Percentiles rank a stretch among this genome's conserved stretches.
phyloP scores from a whole-genome alignment of 306 rosid genomes.

The Corylus avellana region DNA sequence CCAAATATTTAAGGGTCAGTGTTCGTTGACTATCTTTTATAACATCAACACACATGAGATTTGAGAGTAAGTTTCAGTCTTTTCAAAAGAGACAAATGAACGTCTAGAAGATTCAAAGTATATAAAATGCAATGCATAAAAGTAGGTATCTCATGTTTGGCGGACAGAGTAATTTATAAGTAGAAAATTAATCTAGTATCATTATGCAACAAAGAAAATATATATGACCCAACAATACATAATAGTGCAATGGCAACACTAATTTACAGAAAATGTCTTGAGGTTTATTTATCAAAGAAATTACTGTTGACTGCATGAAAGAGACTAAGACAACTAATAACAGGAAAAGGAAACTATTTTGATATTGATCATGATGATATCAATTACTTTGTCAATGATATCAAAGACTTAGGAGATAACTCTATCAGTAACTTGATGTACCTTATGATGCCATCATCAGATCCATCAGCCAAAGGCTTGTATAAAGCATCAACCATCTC shows the following conservation, averaged over 20 bases:
- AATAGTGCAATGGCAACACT: not conserved
- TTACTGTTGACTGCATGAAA: too few species aligned
- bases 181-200: not conserved
- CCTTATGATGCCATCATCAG: constrained; percentile 92
- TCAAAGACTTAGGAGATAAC: too few species aligned
- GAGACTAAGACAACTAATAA: too few species aligned
- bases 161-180: not conserved
- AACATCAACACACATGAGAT: not conserved
- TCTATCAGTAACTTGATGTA: constrained; percentile 14
- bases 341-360: too few species aligned
- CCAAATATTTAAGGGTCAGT: not conserved
- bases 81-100: not conserved
- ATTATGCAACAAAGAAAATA: not conserved
- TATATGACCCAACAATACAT: too few species aligned
- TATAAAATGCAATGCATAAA: not conserved
- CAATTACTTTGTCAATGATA: too few species aligned
- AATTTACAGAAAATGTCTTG: not conserved
- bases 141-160: not conserved
- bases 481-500: constrained; percentile 90
- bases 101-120: not conserved
- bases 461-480: constrained; percentile 71
- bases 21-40: not conserved
- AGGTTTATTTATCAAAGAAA: too few species aligned
- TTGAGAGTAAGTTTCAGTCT: not conserved
- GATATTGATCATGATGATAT: too few species aligned